A percentile compares a stretch with the other conserved stretches of the same genome.
These are phyloP conservation scores for Cucurbita moschata DNA, from an alignment of 306 rosid genomes.

Conservation along the genomic window DNA sequence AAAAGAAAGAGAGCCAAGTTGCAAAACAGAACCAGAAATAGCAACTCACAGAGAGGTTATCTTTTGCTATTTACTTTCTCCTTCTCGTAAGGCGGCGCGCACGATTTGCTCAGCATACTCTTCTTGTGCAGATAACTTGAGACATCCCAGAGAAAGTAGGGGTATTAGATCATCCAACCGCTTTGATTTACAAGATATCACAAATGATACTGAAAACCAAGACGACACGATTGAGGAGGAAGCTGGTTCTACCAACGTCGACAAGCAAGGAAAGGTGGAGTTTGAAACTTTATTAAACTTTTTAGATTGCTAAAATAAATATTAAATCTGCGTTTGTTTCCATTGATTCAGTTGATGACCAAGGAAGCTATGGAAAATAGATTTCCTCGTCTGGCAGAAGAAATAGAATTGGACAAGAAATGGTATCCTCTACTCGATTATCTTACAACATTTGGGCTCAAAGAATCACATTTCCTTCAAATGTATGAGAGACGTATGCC, in stretches of 20 bases:
- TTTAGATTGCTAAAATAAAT: not conserved
- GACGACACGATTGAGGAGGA: constrained; percentile 13
- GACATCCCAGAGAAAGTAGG: constrained; percentile 17
- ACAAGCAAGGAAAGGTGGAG: constrained; percentile 44
- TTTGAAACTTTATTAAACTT: constrained; percentile 10
- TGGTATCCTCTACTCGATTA: constrained; percentile 94
- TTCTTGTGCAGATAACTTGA: constrained; percentile 24
- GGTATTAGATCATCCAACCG: constrained; percentile 16
- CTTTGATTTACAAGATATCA: constrained; percentile 7
- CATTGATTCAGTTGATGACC: constrained; percentile 27
- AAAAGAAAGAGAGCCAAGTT: constrained; percentile 36
- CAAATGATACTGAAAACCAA: constrained; percentile 2
- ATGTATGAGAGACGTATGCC: constrained; percentile 89
- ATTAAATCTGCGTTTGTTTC: constrained; percentile 1
- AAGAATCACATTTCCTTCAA: constrained; percentile 85
- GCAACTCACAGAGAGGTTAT: constrained; percentile 15
- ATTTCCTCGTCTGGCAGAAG: constrained; percentile 59
- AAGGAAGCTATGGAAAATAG: constrained; percentile 33
- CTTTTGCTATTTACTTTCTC: not conserved
- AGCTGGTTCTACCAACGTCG: constrained; percentile 15
- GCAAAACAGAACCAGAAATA: not conserved
- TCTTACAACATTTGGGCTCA: constrained; percentile 71
- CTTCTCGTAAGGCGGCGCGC: not conserved
- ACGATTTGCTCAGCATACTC: constrained; percentile 5
- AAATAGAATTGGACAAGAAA: constrained; percentile 52